Evolutionary conservation across 805 yeast genomes (phyloP).

Genomic region (Teunomyces atbi): DNA sequence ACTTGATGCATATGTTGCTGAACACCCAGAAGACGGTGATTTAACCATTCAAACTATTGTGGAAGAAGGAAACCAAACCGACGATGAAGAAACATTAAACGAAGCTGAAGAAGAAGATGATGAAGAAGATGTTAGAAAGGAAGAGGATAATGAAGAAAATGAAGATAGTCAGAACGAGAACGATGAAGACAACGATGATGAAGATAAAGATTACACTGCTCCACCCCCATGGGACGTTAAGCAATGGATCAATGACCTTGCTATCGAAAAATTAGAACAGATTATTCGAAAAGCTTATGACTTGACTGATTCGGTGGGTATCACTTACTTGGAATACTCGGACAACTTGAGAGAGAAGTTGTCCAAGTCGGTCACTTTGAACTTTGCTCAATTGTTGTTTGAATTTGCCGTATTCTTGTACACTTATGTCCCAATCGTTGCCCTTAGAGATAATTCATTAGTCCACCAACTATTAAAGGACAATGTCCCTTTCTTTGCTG

Average conservation of each 20-base stretch:
- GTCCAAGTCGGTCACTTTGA: slow-evolving; percentile 36
- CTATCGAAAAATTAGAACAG: slow-evolving; percentile 29
- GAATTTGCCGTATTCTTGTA: slow-evolving; percentile 34
- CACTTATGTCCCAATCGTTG: slow-evolving; percentile 34
- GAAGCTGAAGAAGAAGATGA: slow-evolving; percentile 16
- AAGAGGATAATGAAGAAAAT: slow-evolving; percentile 8
- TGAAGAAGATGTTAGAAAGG: slow-evolving; percentile 7
- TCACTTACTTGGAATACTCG: slow-evolving; percentile 32
- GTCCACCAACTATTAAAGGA: slow-evolving; percentile 38
- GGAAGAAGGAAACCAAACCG: slow-evolving; percentile 20
- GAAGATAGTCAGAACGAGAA: slow-evolving; percentile 10
- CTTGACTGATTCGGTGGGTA: slow-evolving; percentile 35
- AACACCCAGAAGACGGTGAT: slow-evolving; percentile 25
- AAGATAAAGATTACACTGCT: slow-evolving; percentile 34
- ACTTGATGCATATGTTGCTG: slow-evolving; percentile 27
- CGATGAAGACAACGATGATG: slow-evolving; percentile 17
- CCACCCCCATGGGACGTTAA: slow-evolving; percentile 41
- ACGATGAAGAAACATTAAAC: slow-evolving; percentile 16
- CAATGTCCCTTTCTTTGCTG: slow-evolving; percentile 23
- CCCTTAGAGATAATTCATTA: slow-evolving; percentile 33
- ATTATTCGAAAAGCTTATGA: slow-evolving; percentile 24
- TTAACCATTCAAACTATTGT: slow-evolving; percentile 15
- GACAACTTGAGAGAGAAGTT: slow-evolving; percentile 40
- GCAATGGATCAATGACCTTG: slow-evolving; percentile 38
- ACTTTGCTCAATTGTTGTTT: slow-evolving; percentile 27